A percentile compares a stretch with the other conserved stretches of the same genome.
Evolutionary conservation across 352 stramenopile species (phyloP).

Genomic region (Phytophthora meadii): DNA sequence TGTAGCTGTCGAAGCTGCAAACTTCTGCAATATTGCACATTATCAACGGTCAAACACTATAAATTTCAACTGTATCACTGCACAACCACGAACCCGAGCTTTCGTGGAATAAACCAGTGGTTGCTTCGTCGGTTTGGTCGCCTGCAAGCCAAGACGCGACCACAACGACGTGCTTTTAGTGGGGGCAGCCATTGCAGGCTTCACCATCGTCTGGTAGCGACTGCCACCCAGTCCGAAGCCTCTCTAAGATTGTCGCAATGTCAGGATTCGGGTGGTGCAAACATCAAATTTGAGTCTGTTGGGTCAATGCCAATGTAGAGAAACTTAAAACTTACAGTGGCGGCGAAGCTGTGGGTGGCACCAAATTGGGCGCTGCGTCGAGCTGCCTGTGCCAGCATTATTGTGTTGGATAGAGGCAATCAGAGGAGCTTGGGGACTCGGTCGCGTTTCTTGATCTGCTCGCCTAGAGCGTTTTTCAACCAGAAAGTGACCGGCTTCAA

Average conservation of each 20-base stretch:
- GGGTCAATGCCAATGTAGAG: not conserved
- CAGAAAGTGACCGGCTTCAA: slow-evolving; percentile 43
- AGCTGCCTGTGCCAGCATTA: slow-evolving; percentile 53
- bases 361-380: slow-evolving; percentile 34
- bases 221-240: slow-evolving; percentile 35
- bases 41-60: slow-evolving; percentile 5
- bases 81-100: slow-evolving; percentile 55
- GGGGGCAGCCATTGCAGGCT: slow-evolving; percentile 35
- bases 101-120: slow-evolving; percentile 76
- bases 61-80: slow-evolving; percentile 7
- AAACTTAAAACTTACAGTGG: slow-evolving; percentile 20
- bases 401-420: slow-evolving; percentile 5
- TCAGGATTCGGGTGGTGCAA: slow-evolving; percentile 24
- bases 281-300: not conserved
- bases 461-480: slow-evolving; percentile 23
- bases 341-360: slow-evolving; percentile 25
- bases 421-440: slow-evolving; percentile 7
- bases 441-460: slow-evolving; percentile 31
- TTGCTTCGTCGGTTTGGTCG: slow-evolving; percentile 42
- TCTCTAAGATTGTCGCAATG: slow-evolving; percentile 29
- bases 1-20: slow-evolving; percentile 59
- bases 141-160: slow-evolving; percentile 42
- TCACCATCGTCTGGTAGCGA: slow-evolving; percentile 72
- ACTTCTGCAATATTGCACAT: slow-evolving; percentile 45
- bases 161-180: slow-evolving; percentile 46